phyloP scores from a whole-genome alignment of 768 basidiomycete species.

The Thelephora aurantiotincta region DNA sequence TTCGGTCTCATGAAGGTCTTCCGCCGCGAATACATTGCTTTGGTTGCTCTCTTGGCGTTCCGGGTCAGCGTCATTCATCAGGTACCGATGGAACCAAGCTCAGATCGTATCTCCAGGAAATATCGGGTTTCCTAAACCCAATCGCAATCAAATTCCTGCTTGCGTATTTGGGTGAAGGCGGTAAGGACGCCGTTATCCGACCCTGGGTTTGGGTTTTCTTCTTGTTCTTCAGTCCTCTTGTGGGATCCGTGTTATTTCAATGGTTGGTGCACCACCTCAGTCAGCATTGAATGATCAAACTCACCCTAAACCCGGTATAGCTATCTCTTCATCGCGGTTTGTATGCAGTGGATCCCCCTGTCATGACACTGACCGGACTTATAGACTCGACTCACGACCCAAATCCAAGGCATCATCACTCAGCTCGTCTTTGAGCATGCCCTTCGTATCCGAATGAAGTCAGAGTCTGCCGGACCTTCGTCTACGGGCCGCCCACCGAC shows the following conservation, averaged over 20 bases:
- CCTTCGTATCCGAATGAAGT: conserved; percentile 48
- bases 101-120: conserved; percentile 5
- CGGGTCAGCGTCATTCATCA: conserved; percentile 8
- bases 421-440: conserved; percentile 41
- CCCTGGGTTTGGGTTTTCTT: conserved; percentile 35
- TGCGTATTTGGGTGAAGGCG: conserved; percentile 23
- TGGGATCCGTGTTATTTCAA: conserved; percentile 23
- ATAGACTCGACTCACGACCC: conserved; percentile 30
- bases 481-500: conserved; percentile 2
- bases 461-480: conserved; percentile 16
- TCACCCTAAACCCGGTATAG: not conserved
- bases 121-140: conserved; percentile 10
- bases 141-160: conserved; percentile 25
- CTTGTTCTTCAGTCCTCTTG: conserved; percentile 20
- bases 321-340: conserved; percentile 18
- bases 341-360: not conserved
- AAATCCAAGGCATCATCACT: conserved; percentile 35
- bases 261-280: conserved; percentile 16
- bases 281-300: not conserved
- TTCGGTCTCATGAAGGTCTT: conserved; percentile 18
- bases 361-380: not conserved
- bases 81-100: not conserved
- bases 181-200: conserved; percentile 21
- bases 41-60: conserved; percentile 8
- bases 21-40: conserved; percentile 10